Evolutionary conservation across 306 rosid genomes (phyloP).

Genomic region (Abrus precatorius): DNA sequence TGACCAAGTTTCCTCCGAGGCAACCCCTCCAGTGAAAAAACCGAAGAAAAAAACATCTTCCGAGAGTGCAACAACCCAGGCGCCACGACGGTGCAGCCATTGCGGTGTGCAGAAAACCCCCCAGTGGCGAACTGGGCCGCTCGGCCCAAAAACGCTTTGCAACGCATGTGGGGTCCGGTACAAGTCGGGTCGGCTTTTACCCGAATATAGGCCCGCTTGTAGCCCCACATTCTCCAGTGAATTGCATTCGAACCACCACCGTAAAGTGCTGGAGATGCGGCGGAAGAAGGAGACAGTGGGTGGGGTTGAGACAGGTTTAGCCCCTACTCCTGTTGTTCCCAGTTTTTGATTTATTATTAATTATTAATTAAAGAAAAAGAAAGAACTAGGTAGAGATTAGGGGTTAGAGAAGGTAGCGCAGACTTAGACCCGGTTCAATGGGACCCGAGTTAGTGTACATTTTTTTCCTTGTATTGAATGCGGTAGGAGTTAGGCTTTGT

Average conservation of each 20-base stretch:
- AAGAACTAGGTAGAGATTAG: constrained; percentile 29
- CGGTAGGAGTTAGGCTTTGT: constrained; percentile 53
- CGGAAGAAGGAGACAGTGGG: constrained; percentile 65
- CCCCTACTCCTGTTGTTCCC: constrained; percentile 42
- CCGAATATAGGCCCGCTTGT: constrained; percentile 94
- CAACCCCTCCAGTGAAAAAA: constrained; percentile 48
- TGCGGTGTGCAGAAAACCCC: constrained; percentile 98
- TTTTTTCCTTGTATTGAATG: constrained; percentile 51
- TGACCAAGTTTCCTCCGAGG: constrained; percentile 45
- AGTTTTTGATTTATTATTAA: constrained; percentile 55
- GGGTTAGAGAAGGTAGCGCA: constrained; percentile 29
- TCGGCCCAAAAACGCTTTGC: constrained; percentile 88
- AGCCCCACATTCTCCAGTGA: constrained; percentile 90
- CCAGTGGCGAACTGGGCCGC: constrained; percentile 96
- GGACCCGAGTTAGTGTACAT: constrained; percentile 57
- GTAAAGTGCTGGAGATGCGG: constrained; percentile 95
- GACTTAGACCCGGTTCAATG: constrained; percentile 45
- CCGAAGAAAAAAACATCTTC: constrained; percentile 50
- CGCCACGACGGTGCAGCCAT: constrained; percentile 86
- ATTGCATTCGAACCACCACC: constrained; percentile 92
- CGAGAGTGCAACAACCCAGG: background rate
- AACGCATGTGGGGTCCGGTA: constrained; percentile 93
- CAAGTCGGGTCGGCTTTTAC: constrained; percentile 92
- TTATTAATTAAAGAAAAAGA: background rate
- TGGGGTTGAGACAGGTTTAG: constrained; percentile 50